A percentile compares a stretch with the other conserved stretches of the same genome.
Conservation (phyloP, 768 basidiomycete genomes). For the Serendipita sp. region DNA sequence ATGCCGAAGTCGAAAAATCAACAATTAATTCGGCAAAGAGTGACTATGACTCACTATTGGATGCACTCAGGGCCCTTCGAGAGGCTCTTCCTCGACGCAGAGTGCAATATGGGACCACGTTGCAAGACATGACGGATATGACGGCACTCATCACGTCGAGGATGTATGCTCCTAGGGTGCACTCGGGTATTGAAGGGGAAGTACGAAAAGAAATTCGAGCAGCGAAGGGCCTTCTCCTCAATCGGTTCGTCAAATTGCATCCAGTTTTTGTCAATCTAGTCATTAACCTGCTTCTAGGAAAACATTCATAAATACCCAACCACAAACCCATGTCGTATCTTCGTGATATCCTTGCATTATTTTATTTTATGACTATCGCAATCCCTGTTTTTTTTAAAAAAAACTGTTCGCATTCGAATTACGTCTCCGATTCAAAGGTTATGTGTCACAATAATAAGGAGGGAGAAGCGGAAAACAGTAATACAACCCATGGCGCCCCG, state of each 20-base stretch:
- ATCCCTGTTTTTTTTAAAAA: no score
- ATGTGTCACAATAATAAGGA: no score
- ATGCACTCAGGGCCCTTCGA: neutral
- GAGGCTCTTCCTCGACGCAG: neutral
- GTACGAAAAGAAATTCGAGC: conserved; percentile 3
- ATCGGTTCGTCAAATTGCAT: neutral
- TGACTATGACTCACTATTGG: neutral
- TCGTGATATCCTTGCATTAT: no score
- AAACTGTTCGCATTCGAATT: no score
- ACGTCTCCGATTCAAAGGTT: no score
- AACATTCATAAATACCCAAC: neutral
- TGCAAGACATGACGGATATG: conserved; percentile 4
- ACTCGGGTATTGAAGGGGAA: conserved; percentile 1
- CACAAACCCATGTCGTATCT: neutral
- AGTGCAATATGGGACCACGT: neutral
- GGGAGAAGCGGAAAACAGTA: no score
- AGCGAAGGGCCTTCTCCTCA: conserved; percentile 1
- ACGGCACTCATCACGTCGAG: conserved; percentile 1
- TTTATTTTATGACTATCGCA: no score
- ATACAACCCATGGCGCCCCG: no score
- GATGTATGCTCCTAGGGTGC: conserved; percentile 1
- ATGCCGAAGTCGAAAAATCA: neutral
- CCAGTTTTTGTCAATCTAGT: neutral
- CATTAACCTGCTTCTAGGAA: neutral
- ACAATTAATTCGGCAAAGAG: neutral